Percentiles rank a stretch among this genome's conserved stretches.
These are phyloP conservation scores for Leishmania guyanensis DNA, from an alignment of 208 protist species.

Conservation along the genomic window DNA sequence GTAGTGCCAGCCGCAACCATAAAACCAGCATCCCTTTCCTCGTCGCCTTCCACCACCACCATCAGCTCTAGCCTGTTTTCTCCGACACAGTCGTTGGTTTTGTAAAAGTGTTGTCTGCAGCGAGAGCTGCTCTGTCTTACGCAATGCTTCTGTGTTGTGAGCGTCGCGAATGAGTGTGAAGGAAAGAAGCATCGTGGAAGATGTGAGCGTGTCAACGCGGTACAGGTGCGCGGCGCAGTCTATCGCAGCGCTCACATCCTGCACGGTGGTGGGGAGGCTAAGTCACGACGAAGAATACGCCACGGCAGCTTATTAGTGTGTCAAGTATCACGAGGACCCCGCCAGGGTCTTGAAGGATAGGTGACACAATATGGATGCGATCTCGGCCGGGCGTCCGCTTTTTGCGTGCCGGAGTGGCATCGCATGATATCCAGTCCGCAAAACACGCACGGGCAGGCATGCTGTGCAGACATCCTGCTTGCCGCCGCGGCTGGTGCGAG, in stretches of 20 bases:
- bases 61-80: background rate
- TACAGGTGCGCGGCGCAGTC: background rate
- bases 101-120: background rate
- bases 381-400: conserved; percentile 20
- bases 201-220: background rate
- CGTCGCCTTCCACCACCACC: background rate
- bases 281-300: background rate
- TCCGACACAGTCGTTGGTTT: background rate
- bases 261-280: background rate
- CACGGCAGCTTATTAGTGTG: background rate
- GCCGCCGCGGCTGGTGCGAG: conserved; percentile 28
- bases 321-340: background rate
- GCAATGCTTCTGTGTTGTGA: background rate
- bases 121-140: background rate
- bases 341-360: conserved; percentile 9
- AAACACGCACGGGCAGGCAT: conserved; percentile 40
- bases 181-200: background rate
- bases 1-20: background rate
- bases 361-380: conserved; percentile 40
- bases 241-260: background rate
- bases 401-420: conserved; percentile 43
- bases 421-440: conserved; percentile 53
- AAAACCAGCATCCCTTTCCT: background rate
- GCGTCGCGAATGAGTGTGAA: background rate
- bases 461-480: conserved; percentile 40